Evolutionary conservation across 2,329 filamentous ascomycete species (phyloP).

Genomic region (Trichoderma harzianum): DNA sequence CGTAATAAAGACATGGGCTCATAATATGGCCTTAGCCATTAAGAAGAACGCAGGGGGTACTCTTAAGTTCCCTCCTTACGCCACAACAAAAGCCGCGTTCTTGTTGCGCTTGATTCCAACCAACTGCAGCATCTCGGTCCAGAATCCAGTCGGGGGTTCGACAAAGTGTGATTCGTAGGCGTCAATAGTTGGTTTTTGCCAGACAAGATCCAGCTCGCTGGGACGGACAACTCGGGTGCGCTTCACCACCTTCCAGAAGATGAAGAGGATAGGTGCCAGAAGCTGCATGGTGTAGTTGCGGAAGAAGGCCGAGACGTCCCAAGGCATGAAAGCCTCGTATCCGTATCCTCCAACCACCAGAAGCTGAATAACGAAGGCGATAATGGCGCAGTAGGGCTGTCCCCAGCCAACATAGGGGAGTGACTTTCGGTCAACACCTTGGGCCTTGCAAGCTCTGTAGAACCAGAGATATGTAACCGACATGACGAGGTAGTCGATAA

Average conservation of each 20-base stretch:
- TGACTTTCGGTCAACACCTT: conserved; percentile 48
- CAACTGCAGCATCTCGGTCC: conserved; percentile 50
- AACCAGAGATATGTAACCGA: conserved; percentile 45
- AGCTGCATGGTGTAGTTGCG: conserved; percentile 57
- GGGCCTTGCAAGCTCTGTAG: conserved; percentile 51
- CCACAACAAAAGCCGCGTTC: neutral
- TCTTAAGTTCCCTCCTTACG: neutral
- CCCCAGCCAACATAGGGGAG: conserved; percentile 57
- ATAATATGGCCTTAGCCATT: neutral
- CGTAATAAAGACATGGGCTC: neutral
- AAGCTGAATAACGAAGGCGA: conserved; percentile 42
- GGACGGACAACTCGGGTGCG: conserved; percentile 53
- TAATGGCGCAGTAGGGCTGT: conserved; percentile 56
- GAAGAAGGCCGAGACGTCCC: conserved; percentile 47
- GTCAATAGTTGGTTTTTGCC: conserved; percentile 59
- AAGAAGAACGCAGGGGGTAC: neutral
- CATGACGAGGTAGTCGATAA: conserved; percentile 61
- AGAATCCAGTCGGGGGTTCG: conserved; percentile 50
- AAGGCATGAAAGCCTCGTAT: conserved; percentile 50
- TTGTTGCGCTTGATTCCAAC: conserved; percentile 36
- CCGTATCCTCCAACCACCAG: conserved; percentile 51
- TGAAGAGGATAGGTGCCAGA: conserved; percentile 50
- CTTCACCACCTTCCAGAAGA: conserved; percentile 62
- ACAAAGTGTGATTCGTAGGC: conserved; percentile 53
- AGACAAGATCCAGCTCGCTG: conserved; percentile 55